Evolutionary conservation across 768 basidiomycete species (phyloP).

Genomic region (Flagelloscypha sp.): DNA sequence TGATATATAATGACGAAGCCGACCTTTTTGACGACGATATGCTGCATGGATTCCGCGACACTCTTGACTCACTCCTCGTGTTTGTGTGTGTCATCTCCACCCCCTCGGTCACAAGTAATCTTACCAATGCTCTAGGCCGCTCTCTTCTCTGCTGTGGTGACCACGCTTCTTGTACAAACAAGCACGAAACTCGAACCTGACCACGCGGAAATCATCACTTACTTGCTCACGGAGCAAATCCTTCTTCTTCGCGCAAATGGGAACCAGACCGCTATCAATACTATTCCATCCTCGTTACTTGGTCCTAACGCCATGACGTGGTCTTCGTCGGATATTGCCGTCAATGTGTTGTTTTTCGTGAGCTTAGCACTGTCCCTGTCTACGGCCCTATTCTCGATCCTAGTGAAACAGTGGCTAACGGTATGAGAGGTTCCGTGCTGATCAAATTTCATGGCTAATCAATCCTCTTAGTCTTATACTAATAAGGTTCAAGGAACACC

Average conservation of each 20-base stretch:
- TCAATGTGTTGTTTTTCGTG: constrained; percentile 15
- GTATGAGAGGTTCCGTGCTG: too few relatives aligned
- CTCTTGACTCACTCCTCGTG: too few relatives aligned
- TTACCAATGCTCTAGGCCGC: constrained; percentile 6
- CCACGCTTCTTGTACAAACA: constrained; percentile 10
- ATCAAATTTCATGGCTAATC: too few relatives aligned
- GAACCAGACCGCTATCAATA: constrained; percentile 4
- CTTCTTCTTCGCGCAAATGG: background rate
- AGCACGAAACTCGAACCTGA: constrained; percentile 9
- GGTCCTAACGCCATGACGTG: background rate
- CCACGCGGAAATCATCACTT: constrained; percentile 4
- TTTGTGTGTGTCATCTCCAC: too few relatives aligned
- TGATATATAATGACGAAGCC: constrained; percentile 35
- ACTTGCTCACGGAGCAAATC: background rate
- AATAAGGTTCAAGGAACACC: too few relatives aligned
- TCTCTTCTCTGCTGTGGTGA: constrained; percentile 9
- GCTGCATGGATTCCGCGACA: constrained; percentile 32
- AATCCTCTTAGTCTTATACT: too few relatives aligned
- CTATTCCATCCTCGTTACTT: too few relatives aligned
- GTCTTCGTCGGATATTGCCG: background rate
- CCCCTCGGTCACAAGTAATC: too few relatives aligned
- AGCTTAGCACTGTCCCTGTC: constrained; percentile 15
- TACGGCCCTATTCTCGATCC: constrained; percentile 14
- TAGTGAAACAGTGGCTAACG: constrained; percentile 17
- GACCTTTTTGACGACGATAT: constrained; percentile 24